Evolutionary conservation across 2,329 filamentous ascomycete genomes (phyloP).

Genomic region (Mycogone perniciosa): DNA sequence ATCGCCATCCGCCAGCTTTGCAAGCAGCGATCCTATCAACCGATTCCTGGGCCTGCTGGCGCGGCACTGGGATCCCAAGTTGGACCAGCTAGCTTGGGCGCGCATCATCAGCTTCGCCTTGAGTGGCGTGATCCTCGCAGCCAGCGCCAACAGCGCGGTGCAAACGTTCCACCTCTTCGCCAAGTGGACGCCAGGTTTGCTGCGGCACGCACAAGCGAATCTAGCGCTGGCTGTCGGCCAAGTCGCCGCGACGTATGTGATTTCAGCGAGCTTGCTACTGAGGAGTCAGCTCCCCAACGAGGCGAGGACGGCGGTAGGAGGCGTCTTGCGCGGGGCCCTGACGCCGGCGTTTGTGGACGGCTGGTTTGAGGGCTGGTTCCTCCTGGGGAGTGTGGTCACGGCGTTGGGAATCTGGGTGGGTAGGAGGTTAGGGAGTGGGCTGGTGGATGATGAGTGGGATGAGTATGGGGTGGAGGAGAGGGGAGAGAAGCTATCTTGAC

Average conservation of each 20-base stretch:
- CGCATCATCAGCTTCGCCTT: conserved; percentile 80
- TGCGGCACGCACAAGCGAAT: conserved; percentile 69
- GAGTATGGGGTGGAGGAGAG: conserved; percentile 61
- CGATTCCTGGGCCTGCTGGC: conserved; percentile 73
- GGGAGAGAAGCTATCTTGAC: conserved; percentile 59
- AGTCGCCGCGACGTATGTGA: conserved; percentile 78
- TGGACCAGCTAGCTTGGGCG: conserved; percentile 78
- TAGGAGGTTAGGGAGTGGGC: conserved; percentile 43
- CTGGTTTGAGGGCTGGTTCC: conserved; percentile 87
- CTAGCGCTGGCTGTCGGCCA: conserved; percentile 74
- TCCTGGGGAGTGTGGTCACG: conserved; percentile 61
- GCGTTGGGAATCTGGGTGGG: conserved; percentile 68
- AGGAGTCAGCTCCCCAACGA: conserved; percentile 72
- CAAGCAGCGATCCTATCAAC: conserved; percentile 74
- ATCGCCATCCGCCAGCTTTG: conserved; percentile 44
- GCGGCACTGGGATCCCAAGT: conserved; percentile 74
- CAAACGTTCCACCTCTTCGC: conserved; percentile 80
- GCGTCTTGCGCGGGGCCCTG: conserved; percentile 72
- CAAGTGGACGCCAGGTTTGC: conserved; percentile 63
- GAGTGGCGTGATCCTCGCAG: conserved; percentile 74
- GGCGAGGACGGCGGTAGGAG: conserved; percentile 69
- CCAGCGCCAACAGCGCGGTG: conserved; percentile 75
- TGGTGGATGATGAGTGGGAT: conserved; percentile 52
- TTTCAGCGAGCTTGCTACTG: conserved; percentile 69
- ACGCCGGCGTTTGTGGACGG: conserved; percentile 58